Base-by-base conservation (phyloP, 805 yeast species). In the Candida chauliodis region DNA sequence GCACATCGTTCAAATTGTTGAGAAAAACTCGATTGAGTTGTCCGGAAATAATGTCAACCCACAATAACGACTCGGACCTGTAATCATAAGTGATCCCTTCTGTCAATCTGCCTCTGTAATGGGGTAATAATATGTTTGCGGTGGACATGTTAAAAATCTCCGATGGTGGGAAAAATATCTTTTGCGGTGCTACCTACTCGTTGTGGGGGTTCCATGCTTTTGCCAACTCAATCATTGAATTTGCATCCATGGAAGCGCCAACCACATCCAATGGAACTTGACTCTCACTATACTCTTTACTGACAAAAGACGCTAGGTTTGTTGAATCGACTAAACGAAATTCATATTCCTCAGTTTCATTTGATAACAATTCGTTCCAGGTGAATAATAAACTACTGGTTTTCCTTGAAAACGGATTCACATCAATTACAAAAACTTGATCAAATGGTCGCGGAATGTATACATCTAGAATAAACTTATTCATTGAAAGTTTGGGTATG, bases 231-330 rank as follows among this genome's bases (percentile, higher is more conserved):
- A 46, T 30, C 45, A 88, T 81, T 0, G 83, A 75, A 15, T 72
- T 69, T 0, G 90, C 74, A 48, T 84, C 80, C 49, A 78, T 51
- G 23, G 85, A 71, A 2, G 96, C 96, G 55, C 88, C 93, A 3
- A 93, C 84, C 15, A 93, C 78, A 52, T 93, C 99, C 37, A 75
- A 71, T 0, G 99, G 99, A 2, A 93, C 96, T 52, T 86, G 90
- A 56, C 81, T 87, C 50, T 91, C 95, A 2, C 95, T 78, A 53
- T 87, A 91, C 35, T 87, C 95, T 46, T 84, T 86, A 0, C 79
- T 62, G 0, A 87, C 82, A 65, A 89, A 89, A 21, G 91, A 67
- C 0, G 88, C 85, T 5, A 84, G 64, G 44, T 88, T 85, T 15
- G 76, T 77, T 47, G 78, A 75, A 1, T 78, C 73, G 4, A 91